These are phyloP conservation scores for Umbilicaria muhlenbergii DNA, from an alignment of 495 filamentous ascomycete species.

Conservation along the genomic window DNA sequence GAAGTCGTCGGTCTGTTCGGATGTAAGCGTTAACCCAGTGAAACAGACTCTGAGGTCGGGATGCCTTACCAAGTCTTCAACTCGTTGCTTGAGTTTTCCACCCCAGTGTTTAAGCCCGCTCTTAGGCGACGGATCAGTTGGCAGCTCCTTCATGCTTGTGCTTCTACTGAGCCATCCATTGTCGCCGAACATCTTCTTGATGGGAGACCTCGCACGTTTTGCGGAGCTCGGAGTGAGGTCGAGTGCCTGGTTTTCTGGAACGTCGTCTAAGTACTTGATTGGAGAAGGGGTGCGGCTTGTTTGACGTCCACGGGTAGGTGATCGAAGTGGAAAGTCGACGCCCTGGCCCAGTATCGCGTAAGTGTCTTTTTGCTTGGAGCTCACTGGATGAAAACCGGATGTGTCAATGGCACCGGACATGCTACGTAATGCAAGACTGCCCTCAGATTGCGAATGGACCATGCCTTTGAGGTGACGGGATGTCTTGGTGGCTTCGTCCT, in stretches of 20 bases:
- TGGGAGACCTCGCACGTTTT: conserved; percentile 23
- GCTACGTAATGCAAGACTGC: conserved; percentile 7
- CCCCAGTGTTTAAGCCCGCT: conserved; percentile 23
- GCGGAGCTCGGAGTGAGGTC: conserved; percentile 9
- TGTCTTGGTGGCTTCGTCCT: conserved; percentile 2
- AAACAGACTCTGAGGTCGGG: no score
- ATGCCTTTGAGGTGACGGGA: conserved; percentile 8
- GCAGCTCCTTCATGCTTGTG: conserved; percentile 16
- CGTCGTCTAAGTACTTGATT: conserved; percentile 9
- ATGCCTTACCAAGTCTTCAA: conserved; percentile 28
- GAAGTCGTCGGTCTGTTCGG: conserved; percentile 13
- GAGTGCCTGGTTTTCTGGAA: conserved; percentile 8
- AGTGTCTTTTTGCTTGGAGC: no score
- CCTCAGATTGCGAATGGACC: conserved; percentile 12
- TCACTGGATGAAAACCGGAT: no score
- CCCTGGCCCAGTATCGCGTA: no score
- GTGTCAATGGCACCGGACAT: not conserved
- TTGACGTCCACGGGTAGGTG: conserved; percentile 6
- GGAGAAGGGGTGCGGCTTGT: conserved; percentile 9
- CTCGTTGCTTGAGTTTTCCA: conserved; percentile 31
- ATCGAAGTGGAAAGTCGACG: no score
- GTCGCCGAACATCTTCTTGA: conserved; percentile 39
- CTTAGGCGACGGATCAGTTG: conserved; percentile 18
- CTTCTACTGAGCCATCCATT: conserved; percentile 33
- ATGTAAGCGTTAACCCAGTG: not conserved